Evolutionary conservation across 148 eudicot species (phyloP).

Genomic region (Polygonum maritimum): DNA sequence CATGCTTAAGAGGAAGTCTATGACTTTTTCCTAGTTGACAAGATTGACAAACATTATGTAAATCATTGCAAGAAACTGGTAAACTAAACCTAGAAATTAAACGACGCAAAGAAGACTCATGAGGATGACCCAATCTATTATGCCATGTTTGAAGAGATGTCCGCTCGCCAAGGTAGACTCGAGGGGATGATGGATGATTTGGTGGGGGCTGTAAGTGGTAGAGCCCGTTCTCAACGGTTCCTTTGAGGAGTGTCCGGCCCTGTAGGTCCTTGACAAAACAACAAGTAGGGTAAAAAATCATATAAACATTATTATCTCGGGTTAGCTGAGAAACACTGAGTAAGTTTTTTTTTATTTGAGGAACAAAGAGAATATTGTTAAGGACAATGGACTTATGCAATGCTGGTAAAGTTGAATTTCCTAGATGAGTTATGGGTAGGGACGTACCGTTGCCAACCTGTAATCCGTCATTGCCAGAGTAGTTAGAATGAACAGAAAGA

Average conservation of each 20-base stretch:
- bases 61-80: not conserved
- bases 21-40: not conserved
- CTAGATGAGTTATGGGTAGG: too few species aligned
- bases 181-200: not conserved
- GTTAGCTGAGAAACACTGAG: not conserved
- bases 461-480: not conserved
- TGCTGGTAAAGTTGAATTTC: not conserved
- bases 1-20: not conserved
- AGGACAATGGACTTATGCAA: not conserved
- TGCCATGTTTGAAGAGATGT: not conserved
- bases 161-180: not conserved
- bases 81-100: not conserved
- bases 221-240: not conserved
- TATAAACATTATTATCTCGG: not conserved
- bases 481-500: not conserved
- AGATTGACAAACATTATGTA: not conserved
- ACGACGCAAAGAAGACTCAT: not conserved
- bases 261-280: not conserved
- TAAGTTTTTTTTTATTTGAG: not conserved
- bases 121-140: not conserved
- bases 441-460: too few species aligned
- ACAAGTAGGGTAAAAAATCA: not conserved
- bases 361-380: not conserved
- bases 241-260: not conserved
- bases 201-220: not conserved